These are phyloP conservation scores for Umbelopsis sp. DNA, from an alignment of 192 early-diverging fungal species.

Conservation along the genomic window DNA sequence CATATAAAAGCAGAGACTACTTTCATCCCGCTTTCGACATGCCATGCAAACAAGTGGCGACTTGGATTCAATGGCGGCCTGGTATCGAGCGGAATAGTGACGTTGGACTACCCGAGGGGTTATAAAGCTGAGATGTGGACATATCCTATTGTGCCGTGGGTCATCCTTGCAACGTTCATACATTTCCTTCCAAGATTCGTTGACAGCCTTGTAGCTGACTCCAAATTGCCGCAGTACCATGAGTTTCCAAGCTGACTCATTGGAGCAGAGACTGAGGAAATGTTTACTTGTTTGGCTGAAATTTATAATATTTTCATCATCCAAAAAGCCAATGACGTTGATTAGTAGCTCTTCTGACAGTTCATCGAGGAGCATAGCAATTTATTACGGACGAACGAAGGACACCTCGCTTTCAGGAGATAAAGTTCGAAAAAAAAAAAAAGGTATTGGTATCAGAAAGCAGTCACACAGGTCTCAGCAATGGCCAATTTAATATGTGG, in stretches of 20 bases:
- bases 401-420: not conserved
- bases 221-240: slow-evolving; percentile 30
- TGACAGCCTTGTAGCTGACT: slow-evolving; percentile 30
- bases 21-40: slow-evolving; percentile 23
- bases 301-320: not conserved
- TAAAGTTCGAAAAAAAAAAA: not conserved
- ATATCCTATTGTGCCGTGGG: slow-evolving; percentile 27
- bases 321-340: not conserved
- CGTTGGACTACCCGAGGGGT: slow-evolving; percentile 16
- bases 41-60: slow-evolving; percentile 30
- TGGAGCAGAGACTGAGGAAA: not conserved
- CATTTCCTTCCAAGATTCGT: slow-evolving; percentile 27
- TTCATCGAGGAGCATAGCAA: not conserved
- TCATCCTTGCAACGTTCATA: slow-evolving; percentile 25
- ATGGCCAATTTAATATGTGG: no score
- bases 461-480: no score
- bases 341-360: slow-evolving; percentile 1
- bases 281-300: slow-evolving; percentile 1
- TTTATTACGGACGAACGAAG: not conserved
- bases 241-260: slow-evolving; percentile 32
- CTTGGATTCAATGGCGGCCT: slow-evolving; percentile 28
- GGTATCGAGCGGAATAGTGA: slow-evolving; percentile 22
- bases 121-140: slow-evolving; percentile 31
- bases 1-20: slow-evolving; percentile 30
- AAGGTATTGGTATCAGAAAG: slow-evolving; percentile 11